Base-by-base conservation (phyloP, 2,329 filamentous ascomycete genomes). In the Aspergillus phoenicis region DNA sequence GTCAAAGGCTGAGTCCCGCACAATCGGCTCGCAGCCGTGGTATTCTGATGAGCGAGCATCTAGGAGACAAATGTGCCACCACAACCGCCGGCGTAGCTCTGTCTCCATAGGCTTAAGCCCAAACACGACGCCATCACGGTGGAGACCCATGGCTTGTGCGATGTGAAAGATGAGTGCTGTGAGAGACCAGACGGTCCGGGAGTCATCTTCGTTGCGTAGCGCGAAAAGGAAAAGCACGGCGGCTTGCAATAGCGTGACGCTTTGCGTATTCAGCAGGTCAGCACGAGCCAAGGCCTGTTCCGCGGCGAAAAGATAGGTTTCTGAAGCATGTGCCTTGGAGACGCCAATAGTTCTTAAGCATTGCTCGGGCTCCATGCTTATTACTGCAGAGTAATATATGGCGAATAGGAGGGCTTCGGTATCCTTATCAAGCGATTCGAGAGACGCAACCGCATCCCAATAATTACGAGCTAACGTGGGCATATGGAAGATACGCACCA, bases 271-370 rank as follows among this genome's bases (percentile, higher is more conserved):
- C 1, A 89, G 71, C 58, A 89, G 84, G 62, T 85, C 82, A 5
- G 85, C 85, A 11, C 84, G 77, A 2, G 85, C 83, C 45, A 88
- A 77, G 2, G 84, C 84, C 67, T 87, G 85, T 68, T 88, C 84
- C 2, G 83, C 70, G 2, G 80, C 85, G 64, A 85, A 85, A 6
- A 84, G 82, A 68, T 87, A 88, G 53, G 79, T 79, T 45, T 76
- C 73, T 15, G 85, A 71, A 2, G 84, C 70, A 0, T 75, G 65
- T 4, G 71, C 53, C 56, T 83, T 80, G 28, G 82, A 77, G 64
- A 83, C 76, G 10, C 80, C 80, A 30, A 85, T 77, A 28, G 74
- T 67, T 5, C 66, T 61, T 15, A 74, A 61, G 66, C 83, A 85
- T 49, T 87, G 80, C 20, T 80, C 72, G 1, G 77, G 62, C 1